Base-by-base conservation (phyloP, 164 flowering plant genomes). In the Piper betle region DNA sequence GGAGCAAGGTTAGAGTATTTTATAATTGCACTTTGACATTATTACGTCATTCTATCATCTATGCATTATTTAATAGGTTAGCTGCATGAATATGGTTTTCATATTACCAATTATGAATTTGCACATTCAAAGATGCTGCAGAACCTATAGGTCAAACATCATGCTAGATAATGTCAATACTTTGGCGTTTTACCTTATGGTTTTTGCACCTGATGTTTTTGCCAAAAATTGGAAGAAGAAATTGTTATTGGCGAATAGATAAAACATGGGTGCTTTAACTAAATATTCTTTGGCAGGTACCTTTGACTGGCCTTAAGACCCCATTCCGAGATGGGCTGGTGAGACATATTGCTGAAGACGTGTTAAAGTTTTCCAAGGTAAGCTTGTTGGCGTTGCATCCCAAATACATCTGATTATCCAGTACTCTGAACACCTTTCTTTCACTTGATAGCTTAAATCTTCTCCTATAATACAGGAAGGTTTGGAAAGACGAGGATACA, bases 241-340 rank as follows among this genome's bases (percentile, higher is more conserved):
- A 25, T 25, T 25, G 33, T 25, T 25, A 25, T 1, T 25, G 33
- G 33, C 33, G 33, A 25, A 25, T 25, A 25, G 33, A 25, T 25
- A 25, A 25, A 25, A 25, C 33, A 25, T 1, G 33, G 1, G 2
- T 25, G 33, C 33, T 25, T 10, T 46, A 46, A 46, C 50, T 46
- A 46, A 15, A n/a, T 39, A 18, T 41, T 19, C 53, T 39, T 58
- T 48, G 42, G 25, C 72, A 93, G 98, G 97, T 90, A 60, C 91
- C 97, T 39, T 75, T 66, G 70, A 78, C 77, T 69, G 99, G 99
- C 65, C 73, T 93, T 43, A 86, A 85, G 73, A 93, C 99, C 42
- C 95, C 98, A 16, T 92, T 92, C 63, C 82, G 97, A 39, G 96
- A 84, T 80, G 94, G 96, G 59, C 75, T 82, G 72, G 77, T 92